phyloP scores from a whole-genome alignment of 306 rosid genomes.

The Prunus kanzakura region DNA sequence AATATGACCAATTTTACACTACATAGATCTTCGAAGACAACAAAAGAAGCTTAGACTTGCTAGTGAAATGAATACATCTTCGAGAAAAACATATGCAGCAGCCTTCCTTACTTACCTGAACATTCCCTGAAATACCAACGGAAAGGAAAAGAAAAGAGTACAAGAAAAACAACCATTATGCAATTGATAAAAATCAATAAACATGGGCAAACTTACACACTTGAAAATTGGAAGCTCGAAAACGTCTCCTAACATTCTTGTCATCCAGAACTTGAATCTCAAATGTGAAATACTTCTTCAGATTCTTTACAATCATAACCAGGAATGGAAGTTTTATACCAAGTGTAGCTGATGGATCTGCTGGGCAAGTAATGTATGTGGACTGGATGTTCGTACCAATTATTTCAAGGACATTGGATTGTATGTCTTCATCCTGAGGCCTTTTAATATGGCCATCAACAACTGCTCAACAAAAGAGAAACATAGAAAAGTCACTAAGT shows the following conservation, averaged over 20 bases:
- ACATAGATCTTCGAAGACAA: background rate
- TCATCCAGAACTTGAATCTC: constrained; percentile 94
- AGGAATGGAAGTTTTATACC: constrained; percentile 92
- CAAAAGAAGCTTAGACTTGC: background rate
- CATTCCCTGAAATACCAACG: background rate
- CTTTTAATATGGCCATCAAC: constrained; percentile 84
- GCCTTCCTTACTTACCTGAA: background rate
- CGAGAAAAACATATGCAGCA: background rate
- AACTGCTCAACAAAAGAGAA: constrained; percentile 43
- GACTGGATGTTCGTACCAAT: constrained; percentile 90
- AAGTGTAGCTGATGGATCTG: constrained; percentile 91
- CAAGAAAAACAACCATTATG: constrained; percentile 9
- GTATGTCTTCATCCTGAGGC: constrained; percentile 96
- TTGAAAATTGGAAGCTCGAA: constrained; percentile 97
- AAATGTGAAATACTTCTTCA: constrained; percentile 89
- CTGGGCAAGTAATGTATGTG: constrained; percentile 90
- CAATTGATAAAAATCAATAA: constrained; percentile 30
- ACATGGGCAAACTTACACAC: constrained; percentile 91
- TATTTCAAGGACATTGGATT: constrained; percentile 90
- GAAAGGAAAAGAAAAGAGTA: background rate
- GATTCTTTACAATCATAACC: constrained; percentile 90
- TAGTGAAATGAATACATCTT: background rate
- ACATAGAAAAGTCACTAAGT: background rate
- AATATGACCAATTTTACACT: background rate
- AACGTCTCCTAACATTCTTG: constrained; percentile 88